Percentiles rank a stretch among this genome's conserved stretches.
Evolutionary conservation across 108 stramenopile species (phyloP).

Genomic region (Aurantiochytrium sp.): DNA sequence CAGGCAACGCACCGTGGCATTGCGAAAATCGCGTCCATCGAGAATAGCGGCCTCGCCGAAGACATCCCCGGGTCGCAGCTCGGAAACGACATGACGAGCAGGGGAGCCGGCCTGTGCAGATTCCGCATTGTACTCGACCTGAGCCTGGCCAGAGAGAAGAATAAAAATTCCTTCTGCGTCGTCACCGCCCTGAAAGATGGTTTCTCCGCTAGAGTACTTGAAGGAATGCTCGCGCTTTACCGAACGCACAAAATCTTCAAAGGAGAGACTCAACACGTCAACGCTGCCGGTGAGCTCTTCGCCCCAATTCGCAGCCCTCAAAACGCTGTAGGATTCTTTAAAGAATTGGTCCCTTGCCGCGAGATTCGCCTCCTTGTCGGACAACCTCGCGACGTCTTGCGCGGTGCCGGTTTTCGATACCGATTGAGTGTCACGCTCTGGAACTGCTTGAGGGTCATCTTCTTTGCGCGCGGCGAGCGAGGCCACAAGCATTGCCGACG

Average conservation of each 20-base stretch:
- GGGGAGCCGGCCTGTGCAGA: background rate
- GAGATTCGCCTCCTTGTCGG: background rate
- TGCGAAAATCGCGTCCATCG: background rate
- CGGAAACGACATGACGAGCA: background rate
- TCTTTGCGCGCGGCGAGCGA: background rate
- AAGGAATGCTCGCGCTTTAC: background rate
- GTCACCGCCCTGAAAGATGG: background rate
- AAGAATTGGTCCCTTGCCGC: background rate
- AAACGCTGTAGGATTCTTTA: background rate
- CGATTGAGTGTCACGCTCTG: too few relatives aligned
- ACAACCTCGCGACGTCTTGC: too few relatives aligned
- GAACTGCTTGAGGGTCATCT: too few relatives aligned
- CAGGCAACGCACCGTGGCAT: background rate
- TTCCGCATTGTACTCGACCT: background rate
- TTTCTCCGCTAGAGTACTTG: background rate
- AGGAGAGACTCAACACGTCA: background rate
- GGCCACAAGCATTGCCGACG: background rate
- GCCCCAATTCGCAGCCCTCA: background rate
- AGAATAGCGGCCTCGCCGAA: background rate
- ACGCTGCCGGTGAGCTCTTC: background rate
- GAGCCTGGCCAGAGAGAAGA: background rate
- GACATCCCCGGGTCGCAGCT: background rate
- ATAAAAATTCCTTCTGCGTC: background rate
- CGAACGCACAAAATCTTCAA: background rate
- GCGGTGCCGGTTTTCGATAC: too few relatives aligned